Conservation (phyloP, 768 basidiomycete genomes). For the Naematelia aurantialba region DNA sequence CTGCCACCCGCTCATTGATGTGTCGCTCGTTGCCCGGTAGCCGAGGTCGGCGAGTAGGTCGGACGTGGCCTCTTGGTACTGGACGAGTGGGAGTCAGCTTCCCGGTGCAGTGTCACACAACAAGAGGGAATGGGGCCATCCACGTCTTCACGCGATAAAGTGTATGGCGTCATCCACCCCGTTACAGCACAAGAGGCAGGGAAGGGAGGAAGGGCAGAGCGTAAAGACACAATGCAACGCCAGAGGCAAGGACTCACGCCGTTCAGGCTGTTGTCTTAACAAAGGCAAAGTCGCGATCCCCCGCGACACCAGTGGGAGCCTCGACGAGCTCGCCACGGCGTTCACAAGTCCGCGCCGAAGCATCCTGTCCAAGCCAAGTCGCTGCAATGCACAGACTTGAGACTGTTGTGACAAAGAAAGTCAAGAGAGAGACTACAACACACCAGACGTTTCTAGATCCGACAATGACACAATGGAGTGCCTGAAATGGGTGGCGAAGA, state of each 20-base stretch:
- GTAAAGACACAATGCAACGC: background rate
- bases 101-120: no score
- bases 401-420: no score
- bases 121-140: no score
- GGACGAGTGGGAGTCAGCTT: no score
- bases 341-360: background rate
- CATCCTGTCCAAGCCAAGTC: background rate
- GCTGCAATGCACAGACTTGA: no score
- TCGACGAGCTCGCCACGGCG: background rate
- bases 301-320: background rate
- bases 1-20: no score
- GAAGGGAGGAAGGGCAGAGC: background rate
- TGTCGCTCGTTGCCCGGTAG: conserved; percentile 10
- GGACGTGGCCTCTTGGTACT: conserved; percentile 35
- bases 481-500: background rate
- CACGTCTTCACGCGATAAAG: no score
- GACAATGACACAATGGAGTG: background rate
- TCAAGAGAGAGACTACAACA: background rate
- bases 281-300: conserved; percentile 9
- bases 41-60: conserved; percentile 17
- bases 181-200: background rate
- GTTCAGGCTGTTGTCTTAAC: conserved; percentile 16
- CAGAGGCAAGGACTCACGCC: conserved; percentile 15
- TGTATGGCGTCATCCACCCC: no score
- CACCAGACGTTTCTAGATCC: background rate